A percentile compares a stretch with the other conserved stretches of the same genome.
Conservation (phyloP, 495 filamentous ascomycete genomes). For the Aspergillus baeticus region DNA sequence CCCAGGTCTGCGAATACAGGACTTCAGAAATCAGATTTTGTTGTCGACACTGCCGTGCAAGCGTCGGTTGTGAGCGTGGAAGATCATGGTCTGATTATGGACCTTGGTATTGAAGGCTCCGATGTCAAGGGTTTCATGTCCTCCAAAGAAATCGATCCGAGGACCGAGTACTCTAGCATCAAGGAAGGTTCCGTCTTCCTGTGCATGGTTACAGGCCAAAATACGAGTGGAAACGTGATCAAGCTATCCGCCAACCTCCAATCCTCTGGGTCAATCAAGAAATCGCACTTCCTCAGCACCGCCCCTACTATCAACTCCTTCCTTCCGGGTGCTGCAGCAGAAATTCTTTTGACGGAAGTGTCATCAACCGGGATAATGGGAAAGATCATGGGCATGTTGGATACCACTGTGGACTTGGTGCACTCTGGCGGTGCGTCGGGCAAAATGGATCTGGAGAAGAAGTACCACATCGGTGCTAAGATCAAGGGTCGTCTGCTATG, state of each 20-base stretch:
- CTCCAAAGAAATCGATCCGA: slow-evolving; percentile 72
- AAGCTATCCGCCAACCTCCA: slow-evolving; percentile 79
- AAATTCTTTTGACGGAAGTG: slow-evolving; percentile 78
- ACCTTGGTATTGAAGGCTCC: slow-evolving; percentile 70
- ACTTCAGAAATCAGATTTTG: slow-evolving; percentile 65
- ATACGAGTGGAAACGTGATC: slow-evolving; percentile 73
- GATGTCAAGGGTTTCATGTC: slow-evolving; percentile 80
- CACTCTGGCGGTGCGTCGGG: slow-evolving; percentile 73
- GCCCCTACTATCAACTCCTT: slow-evolving; percentile 89
- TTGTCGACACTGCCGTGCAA: slow-evolving; percentile 73
- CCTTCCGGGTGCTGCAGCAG: slow-evolving; percentile 83
- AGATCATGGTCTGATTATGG: slow-evolving; percentile 94
- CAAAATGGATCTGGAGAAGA: slow-evolving; percentile 64
- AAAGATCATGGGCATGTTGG: slow-evolving; percentile 88
- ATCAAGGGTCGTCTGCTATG: slow-evolving; percentile 83
- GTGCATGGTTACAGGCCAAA: slow-evolving; percentile 76
- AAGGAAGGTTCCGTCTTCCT: slow-evolving; percentile 81
- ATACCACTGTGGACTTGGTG: slow-evolving; percentile 84
- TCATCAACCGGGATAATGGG: slow-evolving; percentile 61
- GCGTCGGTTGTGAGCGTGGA: slow-evolving; percentile 87
- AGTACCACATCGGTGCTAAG: slow-evolving; percentile 78
- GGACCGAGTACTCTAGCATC: slow-evolving; percentile 56
- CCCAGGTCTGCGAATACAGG: slow-evolving; percentile 74
- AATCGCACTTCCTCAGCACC: slow-evolving; percentile 62
- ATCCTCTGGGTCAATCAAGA: slow-evolving; percentile 66